Conservation (phyloP, 2,329 filamentous ascomycete species). For the Clonostachys sp. region DNA sequence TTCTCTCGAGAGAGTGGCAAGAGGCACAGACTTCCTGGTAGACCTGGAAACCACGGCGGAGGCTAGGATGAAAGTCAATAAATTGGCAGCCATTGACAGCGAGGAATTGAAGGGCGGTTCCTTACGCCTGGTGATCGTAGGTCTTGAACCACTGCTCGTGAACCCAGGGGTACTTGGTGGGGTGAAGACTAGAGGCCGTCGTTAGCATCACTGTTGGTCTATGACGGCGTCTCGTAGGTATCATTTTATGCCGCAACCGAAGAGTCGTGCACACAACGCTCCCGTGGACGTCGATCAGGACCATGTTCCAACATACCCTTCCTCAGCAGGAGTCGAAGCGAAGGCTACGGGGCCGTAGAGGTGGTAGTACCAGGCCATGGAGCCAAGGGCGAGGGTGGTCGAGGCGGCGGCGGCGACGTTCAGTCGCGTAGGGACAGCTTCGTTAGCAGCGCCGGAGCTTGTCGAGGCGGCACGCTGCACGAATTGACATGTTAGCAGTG, state of each 20-base stretch:
- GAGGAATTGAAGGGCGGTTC: constrained; percentile 12
- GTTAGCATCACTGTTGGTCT: constrained; percentile 13
- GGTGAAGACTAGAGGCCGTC: constrained; percentile 66
- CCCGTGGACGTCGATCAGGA: neutral
- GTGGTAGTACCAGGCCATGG: constrained; percentile 96
- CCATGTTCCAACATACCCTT: constrained; percentile 72
- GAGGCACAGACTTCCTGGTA: constrained; percentile 98
- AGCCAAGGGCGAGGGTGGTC: constrained; percentile 80
- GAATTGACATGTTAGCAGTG: constrained; percentile 30
- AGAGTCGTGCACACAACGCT: neutral
- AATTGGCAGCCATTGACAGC: constrained; percentile 1
- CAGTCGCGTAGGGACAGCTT: constrained; percentile 70
- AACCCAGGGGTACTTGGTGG: constrained; percentile 92
- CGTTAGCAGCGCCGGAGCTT: constrained; percentile 66
- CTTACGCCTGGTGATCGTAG: constrained; percentile 95
- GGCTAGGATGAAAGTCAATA: constrained; percentile 44
- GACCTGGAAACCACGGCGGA: constrained; percentile 98
- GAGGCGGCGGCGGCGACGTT: constrained; percentile 85
- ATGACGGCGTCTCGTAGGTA: neutral
- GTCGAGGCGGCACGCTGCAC: constrained; percentile 64
- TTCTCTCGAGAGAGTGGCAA: constrained; percentile 93
- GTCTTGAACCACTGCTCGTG: constrained; percentile 90
- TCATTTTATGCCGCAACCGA: constrained; percentile 26
- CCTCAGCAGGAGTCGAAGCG: constrained; percentile 90
- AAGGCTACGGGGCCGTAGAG: constrained; percentile 85